Evolutionary conservation across 2,329 filamentous ascomycete species (phyloP).

Genomic region (Aureobasidium lini): DNA sequence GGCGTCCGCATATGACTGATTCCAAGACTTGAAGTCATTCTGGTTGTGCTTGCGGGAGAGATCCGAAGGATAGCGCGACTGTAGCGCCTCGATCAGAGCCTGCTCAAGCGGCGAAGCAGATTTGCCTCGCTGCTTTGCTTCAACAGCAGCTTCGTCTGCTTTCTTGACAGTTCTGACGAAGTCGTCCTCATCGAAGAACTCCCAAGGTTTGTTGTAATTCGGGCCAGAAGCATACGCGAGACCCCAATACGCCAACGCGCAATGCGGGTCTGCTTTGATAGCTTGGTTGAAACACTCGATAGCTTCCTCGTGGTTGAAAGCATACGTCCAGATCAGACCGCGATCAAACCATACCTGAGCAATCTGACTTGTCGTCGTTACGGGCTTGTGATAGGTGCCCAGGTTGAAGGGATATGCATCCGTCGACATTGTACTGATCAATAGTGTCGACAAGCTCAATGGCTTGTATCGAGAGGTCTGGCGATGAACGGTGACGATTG

Average conservation of each 20-base stretch:
- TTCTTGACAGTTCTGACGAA: slow-evolving; percentile 43
- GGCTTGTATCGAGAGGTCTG: neutral
- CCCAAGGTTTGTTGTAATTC: slow-evolving; percentile 76
- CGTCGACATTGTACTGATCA: neutral
- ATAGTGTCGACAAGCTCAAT: too few species aligned
- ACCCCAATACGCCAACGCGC: slow-evolving; percentile 62
- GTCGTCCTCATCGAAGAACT: slow-evolving; percentile 58
- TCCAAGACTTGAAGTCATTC: slow-evolving; percentile 38
- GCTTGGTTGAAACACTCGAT: slow-evolving; percentile 56
- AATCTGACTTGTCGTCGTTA: slow-evolving; percentile 46
- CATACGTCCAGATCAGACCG: slow-evolving; percentile 66
- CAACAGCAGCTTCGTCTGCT: slow-evolving; percentile 39
- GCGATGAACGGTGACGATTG: neutral
- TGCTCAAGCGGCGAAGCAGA: slow-evolving; percentile 47
- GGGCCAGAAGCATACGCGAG: slow-evolving; percentile 64
- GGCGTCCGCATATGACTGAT: slow-evolving; percentile 53
- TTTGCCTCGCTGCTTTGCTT: slow-evolving; percentile 35
- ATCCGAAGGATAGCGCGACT: slow-evolving; percentile 49
- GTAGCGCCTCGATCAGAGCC: slow-evolving; percentile 57
- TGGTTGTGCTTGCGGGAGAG: neutral
- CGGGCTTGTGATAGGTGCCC: slow-evolving; percentile 48
- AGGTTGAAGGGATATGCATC: slow-evolving; percentile 43
- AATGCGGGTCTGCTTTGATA: slow-evolving; percentile 46
- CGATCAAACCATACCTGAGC: slow-evolving; percentile 64
- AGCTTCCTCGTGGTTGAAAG: slow-evolving; percentile 69